Conservation (phyloP, 768 basidiomycete species). For the Russula dissimulans region DNA sequence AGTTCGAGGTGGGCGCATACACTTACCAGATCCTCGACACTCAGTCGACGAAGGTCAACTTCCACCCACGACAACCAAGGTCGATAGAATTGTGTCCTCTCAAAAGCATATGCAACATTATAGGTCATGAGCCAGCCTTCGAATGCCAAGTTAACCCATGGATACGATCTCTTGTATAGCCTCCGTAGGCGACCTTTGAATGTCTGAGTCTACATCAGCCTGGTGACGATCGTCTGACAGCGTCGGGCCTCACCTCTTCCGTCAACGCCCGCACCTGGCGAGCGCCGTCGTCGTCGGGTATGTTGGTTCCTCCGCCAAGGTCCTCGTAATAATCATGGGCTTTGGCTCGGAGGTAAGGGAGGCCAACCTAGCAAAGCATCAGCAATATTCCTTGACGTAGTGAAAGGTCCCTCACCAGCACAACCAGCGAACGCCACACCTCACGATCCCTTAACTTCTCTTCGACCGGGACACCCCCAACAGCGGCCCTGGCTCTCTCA, state of each 20-base stretch:
- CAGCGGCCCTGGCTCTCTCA: slow-evolving; percentile 56
- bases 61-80: slow-evolving; percentile 89
- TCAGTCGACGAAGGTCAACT: slow-evolving; percentile 71
- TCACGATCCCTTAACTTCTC: slow-evolving; percentile 61
- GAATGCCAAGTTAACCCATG: slow-evolving; percentile 66
- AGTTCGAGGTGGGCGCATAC: neutral
- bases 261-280: slow-evolving; percentile 38
- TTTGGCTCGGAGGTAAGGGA: slow-evolving; percentile 87
- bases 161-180: slow-evolving; percentile 67
- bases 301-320: slow-evolving; percentile 75
- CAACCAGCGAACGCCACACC: slow-evolving; percentile 65
- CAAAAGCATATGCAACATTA: slow-evolving; percentile 88
- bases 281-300: slow-evolving; percentile 41
- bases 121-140: slow-evolving; percentile 78
- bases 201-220: slow-evolving; percentile 30
- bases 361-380: slow-evolving; percentile 47
- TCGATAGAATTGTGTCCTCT: slow-evolving; percentile 74
- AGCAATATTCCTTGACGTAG: neutral
- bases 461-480: slow-evolving; percentile 52
- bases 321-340: slow-evolving; percentile 86
- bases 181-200: slow-evolving; percentile 45
- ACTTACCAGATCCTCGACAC: slow-evolving; percentile 70
- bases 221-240: slow-evolving; percentile 4
- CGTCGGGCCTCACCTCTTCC: slow-evolving; percentile 39
- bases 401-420: slow-evolving; percentile 50